Percentiles rank a stretch among this genome's conserved stretches.
Conservation (phyloP, 179 eudicot species). For the Beta corolliflora region DNA sequence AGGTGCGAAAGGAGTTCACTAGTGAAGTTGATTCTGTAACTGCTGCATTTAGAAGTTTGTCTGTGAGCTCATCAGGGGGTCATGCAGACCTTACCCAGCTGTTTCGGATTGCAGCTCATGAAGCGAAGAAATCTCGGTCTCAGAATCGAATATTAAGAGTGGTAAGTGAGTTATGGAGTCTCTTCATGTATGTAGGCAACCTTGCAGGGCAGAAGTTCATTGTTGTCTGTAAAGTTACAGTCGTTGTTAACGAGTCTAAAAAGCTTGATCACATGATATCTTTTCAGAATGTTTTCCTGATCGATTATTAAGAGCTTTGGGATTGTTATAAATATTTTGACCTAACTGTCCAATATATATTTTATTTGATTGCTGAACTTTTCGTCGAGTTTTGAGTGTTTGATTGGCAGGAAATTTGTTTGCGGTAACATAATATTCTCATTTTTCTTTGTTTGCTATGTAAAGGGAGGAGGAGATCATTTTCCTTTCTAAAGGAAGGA, state of each 20-base stretch:
- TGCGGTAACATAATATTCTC: too few relatives aligned
- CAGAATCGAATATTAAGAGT: constrained; percentile 79
- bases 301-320: neutral
- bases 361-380: neutral
- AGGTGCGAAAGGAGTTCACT: constrained; percentile 84
- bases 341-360: neutral
- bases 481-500: too few relatives aligned
- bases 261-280: neutral
- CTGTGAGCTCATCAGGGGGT: constrained; percentile 52
- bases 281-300: neutral
- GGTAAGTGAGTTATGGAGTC: constrained; percentile 43
- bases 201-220: neutral
- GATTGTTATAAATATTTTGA: neutral
- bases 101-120: constrained; percentile 74
- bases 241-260: neutral
- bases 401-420: too few relatives aligned
- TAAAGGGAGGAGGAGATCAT: too few relatives aligned
- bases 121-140: constrained; percentile 83
- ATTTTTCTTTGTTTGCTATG: too few relatives aligned
- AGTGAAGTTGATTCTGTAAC: constrained; percentile 64
- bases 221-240: neutral
- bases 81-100: constrained; percentile 82
- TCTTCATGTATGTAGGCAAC: neutral
- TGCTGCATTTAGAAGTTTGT: constrained; percentile 59
- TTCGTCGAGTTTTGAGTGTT: too few relatives aligned